Base-by-base conservation (phyloP, 78 protist genomes). In the Anaeramoeba ignava region DNA sequence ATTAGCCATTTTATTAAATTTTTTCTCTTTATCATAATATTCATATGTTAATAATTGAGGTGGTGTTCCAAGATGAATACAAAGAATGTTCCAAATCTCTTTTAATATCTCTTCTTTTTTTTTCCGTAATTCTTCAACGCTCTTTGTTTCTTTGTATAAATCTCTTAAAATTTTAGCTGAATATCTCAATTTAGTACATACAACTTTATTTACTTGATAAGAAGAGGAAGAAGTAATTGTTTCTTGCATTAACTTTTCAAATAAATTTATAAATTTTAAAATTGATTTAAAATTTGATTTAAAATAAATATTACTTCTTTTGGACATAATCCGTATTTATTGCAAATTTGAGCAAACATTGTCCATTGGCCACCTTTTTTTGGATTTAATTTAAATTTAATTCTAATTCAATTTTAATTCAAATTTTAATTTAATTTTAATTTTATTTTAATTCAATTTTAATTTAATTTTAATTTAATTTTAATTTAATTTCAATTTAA, bases 291-390 rank as follows among this genome's bases (percentile, higher is more conserved):
- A n/a, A n/a, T n/a, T n/a, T n/a, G n/a, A n/a, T n/a, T n/a, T n/a
- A n/a, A n/a, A n/a, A n/a, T n/a, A n/a, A n/a, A n/a, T n/a, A n/a
- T n/a, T n/a, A n/a, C n/a, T n/a, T n/a, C 73, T 17, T 27, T 8
- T 54, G 73, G 73, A 54, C 73, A 54, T 54, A 54, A 54, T 54
- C 73, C 73, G 17, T 54, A 54, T 54, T 54, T 54, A 54, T 54
- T 54, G 17, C 8, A 8, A 17, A 54, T 54, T 27, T 8, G 17
- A 27, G 73, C 17, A 17, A 54, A 27, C 73, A 54, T 54, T 27
- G 36, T 54, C 36, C 8, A 54, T 54, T 54, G 73, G 73, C 73
- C 73, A n/a, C n/a, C n/a, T n/a, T n/a, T n/a, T n/a, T n/a, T n/a
- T n/a, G n/a, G n/a, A n/a, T n/a, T n/a, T n/a, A n/a, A n/a, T n/a